Evolutionary conservation across 805 yeast genomes (phyloP), one percentile per base, ranked within the genome.

Genomic region (Metschnikowia reukaufii): DNA sequence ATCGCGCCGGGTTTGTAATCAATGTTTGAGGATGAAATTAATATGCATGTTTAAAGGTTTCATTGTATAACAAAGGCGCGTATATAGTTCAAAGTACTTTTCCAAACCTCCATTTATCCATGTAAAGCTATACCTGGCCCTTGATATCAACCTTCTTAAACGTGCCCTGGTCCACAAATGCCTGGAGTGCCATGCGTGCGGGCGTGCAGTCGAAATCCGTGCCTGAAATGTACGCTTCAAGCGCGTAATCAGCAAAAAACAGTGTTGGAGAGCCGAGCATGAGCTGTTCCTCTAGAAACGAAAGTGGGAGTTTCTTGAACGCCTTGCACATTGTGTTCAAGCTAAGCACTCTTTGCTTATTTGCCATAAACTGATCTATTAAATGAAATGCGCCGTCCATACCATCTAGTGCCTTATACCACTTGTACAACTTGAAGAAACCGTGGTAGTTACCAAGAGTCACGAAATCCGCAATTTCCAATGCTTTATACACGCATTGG

Each of bases 61-160:
- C n/a, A n/a, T n/a, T n/a, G n/a, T n/a, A n/a, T n/a, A n/a, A n/a
- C n/a, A n/a, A n/a, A n/a, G n/a, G n/a, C n/a, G n/a, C n/a, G n/a
- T n/a, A n/a, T n/a, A n/a, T n/a, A n/a, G n/a, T n/a, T n/a, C n/a
- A n/a, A n/a, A n/a, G n/a, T n/a, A n/a, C n/a, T n/a, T n/a, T n/a
- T n/a, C n/a, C n/a, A n/a, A n/a, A n/a, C n/a, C n/a, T n/a, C n/a
- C n/a, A n/a, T n/a, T n/a, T n/a, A n/a, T n/a, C n/a, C n/a, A n/a
- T n/a, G n/a, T n/a, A n/a, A n/a, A n/a, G n/a, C n/a, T 64, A 83
- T 6, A 82, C 74, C 66, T 91, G 97, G 0, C 98, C 98, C 70
- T 91, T 91, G 51, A 92, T 90, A 61, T 91, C 97, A 12, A 91
- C 82, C 59, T 76, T 84, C 49, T 70, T 78, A 55, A 76, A 74